Percentiles rank a stretch among this genome's conserved stretches.
phyloP scores from a whole-genome alignment of 163 green algal genomes.

The Dunaliella salina region DNA sequence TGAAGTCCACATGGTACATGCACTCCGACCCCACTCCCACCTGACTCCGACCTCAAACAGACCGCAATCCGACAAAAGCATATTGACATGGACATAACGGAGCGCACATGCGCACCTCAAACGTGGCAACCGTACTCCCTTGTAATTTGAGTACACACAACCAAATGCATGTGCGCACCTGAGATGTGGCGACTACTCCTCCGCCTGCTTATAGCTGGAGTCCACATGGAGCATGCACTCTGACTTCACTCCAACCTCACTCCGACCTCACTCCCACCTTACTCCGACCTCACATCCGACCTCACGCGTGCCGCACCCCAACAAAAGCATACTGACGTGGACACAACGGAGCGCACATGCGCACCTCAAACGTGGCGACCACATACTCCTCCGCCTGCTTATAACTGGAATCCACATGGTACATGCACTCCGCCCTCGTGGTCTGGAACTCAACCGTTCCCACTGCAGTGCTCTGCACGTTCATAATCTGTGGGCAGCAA shows the following conservation, averaged over 20 bases:
- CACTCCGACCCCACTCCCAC: no score
- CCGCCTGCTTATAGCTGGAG: constrained; percentile 13
- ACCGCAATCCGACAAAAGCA: no score
- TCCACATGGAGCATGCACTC: constrained; percentile 18
- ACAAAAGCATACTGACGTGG: no score
- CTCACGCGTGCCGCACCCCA: no score
- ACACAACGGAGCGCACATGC: not conserved
- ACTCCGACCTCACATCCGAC: no score
- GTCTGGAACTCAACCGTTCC: constrained; percentile 11
- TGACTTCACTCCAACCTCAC: not conserved
- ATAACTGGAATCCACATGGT: constrained; percentile 23
- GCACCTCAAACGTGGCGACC: constrained; percentile 24
- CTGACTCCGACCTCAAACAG: no score
- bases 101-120: constrained; percentile 18
- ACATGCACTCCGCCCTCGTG: not conserved
- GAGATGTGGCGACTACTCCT: constrained; percentile 28
- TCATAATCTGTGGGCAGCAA: constrained; percentile 7
- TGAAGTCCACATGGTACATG: constrained; percentile 18
- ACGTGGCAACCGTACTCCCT: constrained; percentile 23
- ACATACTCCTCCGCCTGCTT: constrained; percentile 25
- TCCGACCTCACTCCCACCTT: no score
- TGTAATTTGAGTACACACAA: constrained; percentile 18
- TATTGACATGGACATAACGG: no score
- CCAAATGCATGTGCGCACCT: constrained; percentile 21
- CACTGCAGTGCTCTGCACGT: constrained; percentile 8